Evolutionary conservation across 495 filamentous ascomycete species (phyloP).

Genomic region (Physcia stellaris): DNA sequence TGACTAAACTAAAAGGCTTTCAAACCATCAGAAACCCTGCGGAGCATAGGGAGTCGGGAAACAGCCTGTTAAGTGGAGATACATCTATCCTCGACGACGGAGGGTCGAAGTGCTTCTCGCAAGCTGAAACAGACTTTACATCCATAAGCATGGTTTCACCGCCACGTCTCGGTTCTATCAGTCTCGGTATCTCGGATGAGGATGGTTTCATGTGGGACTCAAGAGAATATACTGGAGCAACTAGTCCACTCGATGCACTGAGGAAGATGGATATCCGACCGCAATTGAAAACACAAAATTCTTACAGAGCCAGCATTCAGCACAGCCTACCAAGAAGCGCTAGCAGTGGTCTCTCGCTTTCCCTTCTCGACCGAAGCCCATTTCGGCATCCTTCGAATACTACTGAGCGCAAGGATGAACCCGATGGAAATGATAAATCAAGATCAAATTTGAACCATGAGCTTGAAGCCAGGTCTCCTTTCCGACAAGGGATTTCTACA

Average conservation of each 20-base stretch:
- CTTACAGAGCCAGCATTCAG: conserved; percentile 10
- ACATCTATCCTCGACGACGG: conserved; percentile 36
- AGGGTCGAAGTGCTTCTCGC: conserved; percentile 5
- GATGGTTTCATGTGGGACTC: background rate
- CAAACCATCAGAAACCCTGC: conserved; percentile 28
- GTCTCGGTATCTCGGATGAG: background rate
- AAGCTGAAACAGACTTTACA: conserved; percentile 8
- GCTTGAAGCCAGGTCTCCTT: background rate
- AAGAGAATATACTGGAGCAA: background rate
- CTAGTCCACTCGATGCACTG: conserved; percentile 1
- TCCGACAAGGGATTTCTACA: conserved; percentile 2
- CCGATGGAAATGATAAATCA: background rate
- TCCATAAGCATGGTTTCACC: conserved; percentile 4
- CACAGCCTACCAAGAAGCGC: conserved; percentile 10
- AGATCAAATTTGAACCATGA: background rate
- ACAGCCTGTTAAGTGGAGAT: conserved; percentile 33
- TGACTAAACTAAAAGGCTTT: conserved; percentile 21
- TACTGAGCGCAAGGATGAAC: background rate
- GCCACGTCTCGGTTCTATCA: background rate
- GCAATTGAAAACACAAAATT: conserved; percentile 4
- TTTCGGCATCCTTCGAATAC: conserved; percentile 1
- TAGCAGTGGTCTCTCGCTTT: conserved; percentile 12
- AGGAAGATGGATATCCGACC: conserved; percentile 3
- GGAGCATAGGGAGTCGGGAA: conserved; percentile 27
- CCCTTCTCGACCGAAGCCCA: conserved; percentile 4